Base-by-base conservation (phyloP, 495 filamentous ascomycete genomes). In the Aspergillus ellipticus region DNA sequence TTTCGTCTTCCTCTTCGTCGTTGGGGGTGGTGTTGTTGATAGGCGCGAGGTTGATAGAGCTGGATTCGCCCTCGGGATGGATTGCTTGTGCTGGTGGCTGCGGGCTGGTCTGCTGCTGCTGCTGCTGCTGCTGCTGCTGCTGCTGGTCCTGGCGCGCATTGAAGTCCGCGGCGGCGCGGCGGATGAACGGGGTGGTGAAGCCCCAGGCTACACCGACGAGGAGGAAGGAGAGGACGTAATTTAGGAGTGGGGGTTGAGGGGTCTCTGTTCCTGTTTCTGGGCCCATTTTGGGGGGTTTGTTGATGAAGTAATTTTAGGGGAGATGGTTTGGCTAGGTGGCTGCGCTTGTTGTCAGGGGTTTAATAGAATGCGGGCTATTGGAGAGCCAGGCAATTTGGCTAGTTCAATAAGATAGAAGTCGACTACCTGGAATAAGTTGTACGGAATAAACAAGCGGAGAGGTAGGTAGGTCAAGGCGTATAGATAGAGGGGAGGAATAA, bases 131-230 rank as follows among this genome's bases (percentile, higher is more conserved):
- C n/a, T n/a, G n/a, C n/a, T 55, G 42, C 41, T 59, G 54, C 19
- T 64, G 65, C 45, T 65, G 66, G 39, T 72, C 74, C 55, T 77
- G 74, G 47, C 73, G 75, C 22, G 80, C 78, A 63, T 81, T 74
- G 65, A 83, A 81, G 71, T 83, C 77, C 42, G 82, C 74, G 2
- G 82, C 80, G 5, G 82, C 78, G 65, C 81, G 80, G 4, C 75
- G 76, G 67, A 85, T 81, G 69, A 85, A 85, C 39, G 79, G 79
- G 42, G 79, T 81, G 22, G 76, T 81, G 66, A 84, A 77, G 53
- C 83, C 83, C 93, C 94, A 98, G 64, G 91, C 90, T 48, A 91
- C 76, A 39, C 91, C 91, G 58, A 98, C 90, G 59, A 96, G 82
- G 55, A 97, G 81, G 80, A 97, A 97, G 57, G 89, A 89, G 49